These are phyloP conservation scores for Ceratocystiopsis minuta DNA, from an alignment of 2,329 filamentous ascomycete genomes.

Conservation along the genomic window DNA sequence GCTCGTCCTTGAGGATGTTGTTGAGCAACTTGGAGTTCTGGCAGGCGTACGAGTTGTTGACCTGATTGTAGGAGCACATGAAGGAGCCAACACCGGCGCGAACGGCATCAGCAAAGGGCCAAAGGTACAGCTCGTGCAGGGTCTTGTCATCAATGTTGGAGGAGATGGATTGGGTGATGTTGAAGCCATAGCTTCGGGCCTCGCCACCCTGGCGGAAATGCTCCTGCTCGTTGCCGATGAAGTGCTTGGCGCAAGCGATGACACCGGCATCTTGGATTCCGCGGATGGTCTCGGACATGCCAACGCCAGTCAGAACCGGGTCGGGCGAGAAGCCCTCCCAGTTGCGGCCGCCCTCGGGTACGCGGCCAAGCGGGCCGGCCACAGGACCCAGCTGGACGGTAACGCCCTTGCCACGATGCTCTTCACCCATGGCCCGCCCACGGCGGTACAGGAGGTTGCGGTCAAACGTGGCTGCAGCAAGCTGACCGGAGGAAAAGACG, in stretches of 20 bases:
- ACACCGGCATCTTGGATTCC: constrained; percentile 67
- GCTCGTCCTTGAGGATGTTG: constrained; percentile 43
- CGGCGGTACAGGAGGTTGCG: constrained; percentile 51
- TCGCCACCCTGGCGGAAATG: constrained; percentile 50
- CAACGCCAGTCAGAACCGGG: constrained; percentile 54
- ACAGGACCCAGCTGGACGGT: constrained; percentile 60
- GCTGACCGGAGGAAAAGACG: constrained; percentile 63
- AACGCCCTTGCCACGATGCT: constrained; percentile 54
- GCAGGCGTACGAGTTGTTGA: constrained; percentile 58
- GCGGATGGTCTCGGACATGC: constrained; percentile 55
- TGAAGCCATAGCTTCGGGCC: constrained; percentile 37
- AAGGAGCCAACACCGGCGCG: constrained; percentile 36
- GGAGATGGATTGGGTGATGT: constrained; percentile 38
- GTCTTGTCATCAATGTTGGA: constrained; percentile 48
- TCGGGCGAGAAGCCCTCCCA: constrained; percentile 60
- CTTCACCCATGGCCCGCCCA: constrained; percentile 53
- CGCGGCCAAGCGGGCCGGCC: constrained; percentile 52
- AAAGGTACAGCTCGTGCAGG: constrained; percentile 47
- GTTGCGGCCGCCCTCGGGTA: constrained; percentile 49
- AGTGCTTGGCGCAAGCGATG: constrained; percentile 63
- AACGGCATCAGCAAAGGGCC: constrained; percentile 46
- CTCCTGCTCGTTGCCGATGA: constrained; percentile 54
- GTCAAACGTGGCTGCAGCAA: constrained; percentile 71
- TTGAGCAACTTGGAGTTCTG: constrained; percentile 55
- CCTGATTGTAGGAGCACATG: constrained; percentile 54